These are phyloP conservation scores for Xylariaceae sp. DNA, from an alignment of 2,329 filamentous ascomycete genomes.

Conservation along the genomic window DNA sequence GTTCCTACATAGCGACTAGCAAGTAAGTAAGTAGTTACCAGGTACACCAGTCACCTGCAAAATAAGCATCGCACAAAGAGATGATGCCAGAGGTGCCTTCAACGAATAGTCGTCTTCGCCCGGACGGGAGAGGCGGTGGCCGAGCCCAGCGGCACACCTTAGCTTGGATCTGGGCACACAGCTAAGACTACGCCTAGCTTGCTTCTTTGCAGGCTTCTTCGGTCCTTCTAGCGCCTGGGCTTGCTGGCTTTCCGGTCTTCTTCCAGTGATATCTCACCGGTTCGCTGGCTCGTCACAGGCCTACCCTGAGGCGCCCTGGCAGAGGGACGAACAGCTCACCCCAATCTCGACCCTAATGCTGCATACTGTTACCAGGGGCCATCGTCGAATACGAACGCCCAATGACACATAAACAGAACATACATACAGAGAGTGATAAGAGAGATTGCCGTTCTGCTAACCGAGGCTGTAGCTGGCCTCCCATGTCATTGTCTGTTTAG, in stretches of 20 bases:
- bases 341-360: too few relatives aligned
- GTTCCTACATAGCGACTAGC: too few relatives aligned
- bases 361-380: too few relatives aligned
- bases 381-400: too few relatives aligned
- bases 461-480: too few relatives aligned
- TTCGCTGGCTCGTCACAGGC: not conserved
- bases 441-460: too few relatives aligned
- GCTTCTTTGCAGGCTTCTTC: conserved; percentile 33
- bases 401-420: too few relatives aligned
- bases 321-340: not conserved
- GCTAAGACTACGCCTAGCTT: conserved; percentile 8
- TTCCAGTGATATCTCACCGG: not conserved
- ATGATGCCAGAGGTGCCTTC: conserved; percentile 1
- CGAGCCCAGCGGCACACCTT: conserved; percentile 1
- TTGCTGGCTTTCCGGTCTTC: not conserved
- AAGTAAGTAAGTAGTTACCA: not conserved
- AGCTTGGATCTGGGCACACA: not conserved
- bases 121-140: conserved; percentile 13
- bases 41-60: conserved; percentile 1
- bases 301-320: not conserved
- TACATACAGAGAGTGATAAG: too few relatives aligned
- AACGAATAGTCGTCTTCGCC: conserved; percentile 3
- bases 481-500: too few relatives aligned
- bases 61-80: not conserved
- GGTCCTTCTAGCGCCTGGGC: conserved; percentile 30